Evolutionary conservation across 441 rosid species (phyloP).

Genomic region (Kokia cookei): DNA sequence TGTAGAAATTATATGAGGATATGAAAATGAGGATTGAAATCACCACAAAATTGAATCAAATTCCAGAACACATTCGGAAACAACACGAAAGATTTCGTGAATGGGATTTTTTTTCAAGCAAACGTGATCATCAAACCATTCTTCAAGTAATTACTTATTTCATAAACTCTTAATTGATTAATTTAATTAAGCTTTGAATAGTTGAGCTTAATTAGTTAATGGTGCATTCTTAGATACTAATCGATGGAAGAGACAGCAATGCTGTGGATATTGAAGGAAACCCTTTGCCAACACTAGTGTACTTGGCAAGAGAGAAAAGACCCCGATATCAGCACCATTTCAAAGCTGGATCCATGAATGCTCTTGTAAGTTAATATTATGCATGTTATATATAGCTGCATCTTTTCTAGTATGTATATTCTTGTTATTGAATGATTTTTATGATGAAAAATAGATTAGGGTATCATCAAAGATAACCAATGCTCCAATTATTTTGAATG

Average conservation of each 20-base stretch:
- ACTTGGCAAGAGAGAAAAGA: slow-evolving; percentile 72
- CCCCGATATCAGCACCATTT: slow-evolving; percentile 58
- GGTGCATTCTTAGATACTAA: slow-evolving; percentile 32
- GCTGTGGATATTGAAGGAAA: slow-evolving; percentile 22
- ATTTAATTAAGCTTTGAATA: not conserved
- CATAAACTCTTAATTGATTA: not conserved
- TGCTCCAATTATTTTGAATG: slow-evolving; percentile 19
- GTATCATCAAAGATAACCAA: slow-evolving; percentile 20
- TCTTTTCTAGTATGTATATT: not conserved
- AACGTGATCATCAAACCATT: slow-evolving; percentile 48
- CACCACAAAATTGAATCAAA: not conserved
- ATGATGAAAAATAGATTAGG: slow-evolving; percentile 6
- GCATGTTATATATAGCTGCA: not conserved
- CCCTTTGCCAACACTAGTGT: slow-evolving; percentile 56
- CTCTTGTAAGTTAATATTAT: slow-evolving; percentile 36
- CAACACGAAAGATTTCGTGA: slow-evolving; percentile 33
- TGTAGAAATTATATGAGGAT: not conserved
- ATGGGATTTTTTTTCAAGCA: slow-evolving; percentile 42
- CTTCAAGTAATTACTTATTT: slow-evolving; percentile 31
- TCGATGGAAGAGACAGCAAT: slow-evolving; percentile 28
- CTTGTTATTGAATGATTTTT: not conserved
- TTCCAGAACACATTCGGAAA: not conserved
- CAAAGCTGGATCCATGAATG: slow-evolving; percentile 90
- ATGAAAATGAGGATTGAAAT: not conserved
- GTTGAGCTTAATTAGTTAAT: not conserved